Evolutionary conservation across 2,329 filamentous ascomycete genomes (phyloP), one percentile per base, ranked within the genome.

Genomic region (Sphaceloma murrayae): DNA sequence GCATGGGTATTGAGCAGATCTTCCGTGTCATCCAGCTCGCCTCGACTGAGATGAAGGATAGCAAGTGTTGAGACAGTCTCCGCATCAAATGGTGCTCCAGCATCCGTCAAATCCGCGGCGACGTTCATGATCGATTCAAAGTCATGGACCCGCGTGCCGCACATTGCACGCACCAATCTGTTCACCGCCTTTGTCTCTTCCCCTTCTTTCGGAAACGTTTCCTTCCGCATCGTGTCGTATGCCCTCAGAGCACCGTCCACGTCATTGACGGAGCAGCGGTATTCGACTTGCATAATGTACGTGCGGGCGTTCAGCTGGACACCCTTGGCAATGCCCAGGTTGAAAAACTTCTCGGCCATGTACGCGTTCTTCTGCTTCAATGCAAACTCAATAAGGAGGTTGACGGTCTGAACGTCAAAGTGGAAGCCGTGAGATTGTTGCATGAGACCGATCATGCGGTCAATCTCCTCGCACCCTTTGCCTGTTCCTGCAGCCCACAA

Each of bases 1-100:
- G 78, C 74, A 53, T 91, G 80, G 3, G 81, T 72, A 17, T 87
- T 85, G 11, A 96, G 73, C 0, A 93, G 73, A 57, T 94, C 85
- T 49, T 86, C 81, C 3, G 86, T 78, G 49, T 93, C 86, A 51
- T 80, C 77, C 32, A 79, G 72, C 57, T 94, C 84, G 54, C 85
- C 82, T 30, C 82, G 78, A 49, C 76, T 73, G 8, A 95, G 71
- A 52, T 94, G 82, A 31, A 82, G 68, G 33, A 80, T 68, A 48
- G 80, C 82, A n/a, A 95, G 68, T 0, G 76, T 73, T 5, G 80
- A 77, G 1, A 91, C 75, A 0, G 87, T 93, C 32, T 79, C 72
- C 0, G 87, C 77, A 26, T 84, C 80, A 10, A 95, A 71, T 1
- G 72, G 74, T 5, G 77, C 75, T 45, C 78, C 72, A 8, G 78